A percentile compares a stretch with the other conserved stretches of the same genome.
These are phyloP conservation scores for Metarhizium robertsii DNA, from an alignment of 2,329 filamentous ascomycete genomes.

Conservation along the genomic window DNA sequence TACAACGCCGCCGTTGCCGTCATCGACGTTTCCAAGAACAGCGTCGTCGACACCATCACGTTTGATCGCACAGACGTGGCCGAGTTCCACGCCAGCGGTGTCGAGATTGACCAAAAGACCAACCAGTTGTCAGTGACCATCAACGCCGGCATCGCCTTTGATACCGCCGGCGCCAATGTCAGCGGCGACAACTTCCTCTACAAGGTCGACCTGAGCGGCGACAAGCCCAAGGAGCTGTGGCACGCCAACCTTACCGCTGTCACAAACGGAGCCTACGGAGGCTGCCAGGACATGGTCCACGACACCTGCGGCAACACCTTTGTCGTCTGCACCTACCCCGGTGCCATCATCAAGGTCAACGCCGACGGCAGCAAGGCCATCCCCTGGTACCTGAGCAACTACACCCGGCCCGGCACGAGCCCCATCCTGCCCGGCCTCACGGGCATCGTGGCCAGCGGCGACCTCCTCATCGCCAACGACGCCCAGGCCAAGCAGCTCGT, in stretches of 20 bases:
- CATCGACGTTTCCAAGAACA: neutral
- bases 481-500: constrained; percentile 23
- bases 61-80: neutral
- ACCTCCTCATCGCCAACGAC: constrained; percentile 22
- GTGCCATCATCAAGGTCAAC: constrained; percentile 24
- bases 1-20: neutral
- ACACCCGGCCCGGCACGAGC: constrained; percentile 5
- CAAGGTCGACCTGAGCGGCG: constrained; percentile 20
- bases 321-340: constrained; percentile 27
- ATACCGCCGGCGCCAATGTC: constrained; percentile 23
- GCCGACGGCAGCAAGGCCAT: constrained; percentile 16
- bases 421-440: neutral
- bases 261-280: constrained; percentile 22
- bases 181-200: constrained; percentile 26
- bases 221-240: constrained; percentile 18
- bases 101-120: constrained; percentile 17
- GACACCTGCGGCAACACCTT: constrained; percentile 26
- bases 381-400: constrained; percentile 14
- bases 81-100: constrained; percentile 17
- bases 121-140: constrained; percentile 24
- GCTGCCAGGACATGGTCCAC: constrained; percentile 29
- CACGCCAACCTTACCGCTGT: neutral
- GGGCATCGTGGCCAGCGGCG: constrained; percentile 2
- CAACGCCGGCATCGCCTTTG: constrained; percentile 25
- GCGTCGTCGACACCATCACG: neutral